Percentiles rank a stretch among this genome's conserved stretches.
Evolutionary conservation across 2,329 filamentous ascomycete species (phyloP).

Genomic region (Monosporascus sp.): DNA sequence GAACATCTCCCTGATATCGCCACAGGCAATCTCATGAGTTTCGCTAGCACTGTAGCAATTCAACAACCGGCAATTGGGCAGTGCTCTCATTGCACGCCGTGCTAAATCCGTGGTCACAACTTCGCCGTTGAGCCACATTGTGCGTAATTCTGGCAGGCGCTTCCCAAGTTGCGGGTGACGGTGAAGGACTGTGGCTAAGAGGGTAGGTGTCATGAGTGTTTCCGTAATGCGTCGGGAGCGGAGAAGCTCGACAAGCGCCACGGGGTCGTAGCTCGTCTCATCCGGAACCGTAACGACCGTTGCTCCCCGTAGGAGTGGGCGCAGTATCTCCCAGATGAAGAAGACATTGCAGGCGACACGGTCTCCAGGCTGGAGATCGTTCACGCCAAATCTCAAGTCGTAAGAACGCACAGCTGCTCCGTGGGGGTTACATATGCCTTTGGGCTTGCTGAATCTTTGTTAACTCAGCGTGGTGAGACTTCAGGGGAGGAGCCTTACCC

Average conservation of each 20-base stretch:
- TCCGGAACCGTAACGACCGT: constrained; percentile 73
- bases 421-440: constrained; percentile 77
- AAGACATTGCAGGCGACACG: constrained; percentile 85
- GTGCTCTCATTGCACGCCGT: constrained; percentile 58
- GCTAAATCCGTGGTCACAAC: constrained; percentile 76
- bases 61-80: constrained; percentile 64
- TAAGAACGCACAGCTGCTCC: constrained; percentile 70
- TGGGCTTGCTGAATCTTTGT: constrained; percentile 46
- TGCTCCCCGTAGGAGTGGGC: constrained; percentile 69
- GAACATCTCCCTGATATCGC: constrained; percentile 65
- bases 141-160: constrained; percentile 60
- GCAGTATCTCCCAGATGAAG: constrained; percentile 80
- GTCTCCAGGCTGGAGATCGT: constrained; percentile 65
- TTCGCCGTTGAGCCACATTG: constrained; percentile 77
- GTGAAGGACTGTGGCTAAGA: constrained; percentile 68
- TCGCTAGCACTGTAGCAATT: constrained; percentile 82
- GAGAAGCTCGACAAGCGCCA: constrained; percentile 66
- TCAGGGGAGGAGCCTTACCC: constrained; percentile 34
- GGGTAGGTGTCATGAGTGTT: constrained; percentile 77
- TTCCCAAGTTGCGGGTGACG: constrained; percentile 61
- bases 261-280: constrained; percentile 71
- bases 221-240: constrained; percentile 64
- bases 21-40: constrained; percentile 74
- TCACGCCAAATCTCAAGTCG: constrained; percentile 63
- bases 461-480: background rate